Conservation (phyloP, 176 grass and related monocot species). For the Saccharum officinarum region DNA sequence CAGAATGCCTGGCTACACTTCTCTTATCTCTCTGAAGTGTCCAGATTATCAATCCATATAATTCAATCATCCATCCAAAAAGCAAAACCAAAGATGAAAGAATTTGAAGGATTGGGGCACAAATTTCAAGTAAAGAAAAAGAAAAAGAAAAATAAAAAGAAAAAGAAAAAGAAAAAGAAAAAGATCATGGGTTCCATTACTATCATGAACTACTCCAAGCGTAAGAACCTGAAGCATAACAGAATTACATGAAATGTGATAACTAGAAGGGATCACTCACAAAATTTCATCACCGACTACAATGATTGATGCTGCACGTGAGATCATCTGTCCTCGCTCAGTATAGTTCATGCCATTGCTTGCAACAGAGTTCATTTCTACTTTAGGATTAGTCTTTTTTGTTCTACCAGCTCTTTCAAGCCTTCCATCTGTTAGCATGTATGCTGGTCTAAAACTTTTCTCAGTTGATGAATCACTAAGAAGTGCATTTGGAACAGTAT, state of each 20-base stretch:
- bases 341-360: constrained; percentile 58
- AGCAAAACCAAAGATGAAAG: constrained; percentile 5
- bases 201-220: constrained; percentile 22
- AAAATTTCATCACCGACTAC: constrained; percentile 88
- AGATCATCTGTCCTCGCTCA: constrained; percentile 38
- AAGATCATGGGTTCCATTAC: background rate
- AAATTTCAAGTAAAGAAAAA: background rate
- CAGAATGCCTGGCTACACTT: constrained; percentile 13
- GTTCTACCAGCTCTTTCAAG: constrained; percentile 95
- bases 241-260: constrained; percentile 9
- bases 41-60: constrained; percentile 6
- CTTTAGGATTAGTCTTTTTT: constrained; percentile 64
- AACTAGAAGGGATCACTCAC: constrained; percentile 64
- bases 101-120: background rate
- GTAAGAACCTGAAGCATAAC: constrained; percentile 15
- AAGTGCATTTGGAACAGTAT: constrained; percentile 97
- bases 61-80: constrained; percentile 28
- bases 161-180: background rate
- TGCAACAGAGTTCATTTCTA: constrained; percentile 40
- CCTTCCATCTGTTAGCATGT: constrained; percentile 94
- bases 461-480: constrained; percentile 60
- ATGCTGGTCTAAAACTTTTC: constrained; percentile 95
- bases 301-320: constrained; percentile 71
- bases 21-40: constrained; percentile 10
- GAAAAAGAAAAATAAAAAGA: background rate